These are phyloP conservation scores for Nannochloropsis granulata DNA, from an alignment of 108 stramenopile genomes.

Conservation along the genomic window DNA sequence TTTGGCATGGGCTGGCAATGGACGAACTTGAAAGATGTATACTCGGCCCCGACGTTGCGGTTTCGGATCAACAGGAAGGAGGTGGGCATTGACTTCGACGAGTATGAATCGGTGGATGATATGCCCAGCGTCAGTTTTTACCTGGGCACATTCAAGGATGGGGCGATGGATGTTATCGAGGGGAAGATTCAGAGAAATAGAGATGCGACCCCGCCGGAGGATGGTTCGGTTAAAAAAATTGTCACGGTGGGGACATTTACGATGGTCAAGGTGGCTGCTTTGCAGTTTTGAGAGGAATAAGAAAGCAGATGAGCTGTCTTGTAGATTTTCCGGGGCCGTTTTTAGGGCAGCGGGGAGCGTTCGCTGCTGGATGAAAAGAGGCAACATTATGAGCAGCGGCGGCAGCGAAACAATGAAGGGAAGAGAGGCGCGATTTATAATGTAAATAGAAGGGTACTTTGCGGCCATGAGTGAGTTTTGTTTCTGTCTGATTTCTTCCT, in stretches of 20 bases:
- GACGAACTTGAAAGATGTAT: background rate
- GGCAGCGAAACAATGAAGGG: too few species aligned
- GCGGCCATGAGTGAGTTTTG: too few species aligned
- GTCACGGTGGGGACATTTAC: background rate
- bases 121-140: background rate
- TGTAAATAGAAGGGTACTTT: too few species aligned
- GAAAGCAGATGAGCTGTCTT: background rate
- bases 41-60: background rate
- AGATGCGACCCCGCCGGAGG: background rate
- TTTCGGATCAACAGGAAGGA: background rate
- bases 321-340: too few species aligned
- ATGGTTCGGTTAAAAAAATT: background rate
- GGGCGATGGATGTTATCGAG: background rate
- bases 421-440: too few species aligned
- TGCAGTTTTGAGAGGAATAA: background rate
- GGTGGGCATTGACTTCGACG: background rate
- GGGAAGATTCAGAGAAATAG: background rate
- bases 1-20: background rate
- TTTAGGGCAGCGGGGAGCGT: too few species aligned
- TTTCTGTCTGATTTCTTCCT: too few species aligned
- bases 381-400: too few species aligned
- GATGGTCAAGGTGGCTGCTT: background rate
- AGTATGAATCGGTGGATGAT: background rate
- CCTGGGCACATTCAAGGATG: background rate
- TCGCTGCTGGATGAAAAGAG: too few species aligned